Base-by-base conservation (phyloP, 768 basidiomycete species). In the Mycena crocata region DNA sequence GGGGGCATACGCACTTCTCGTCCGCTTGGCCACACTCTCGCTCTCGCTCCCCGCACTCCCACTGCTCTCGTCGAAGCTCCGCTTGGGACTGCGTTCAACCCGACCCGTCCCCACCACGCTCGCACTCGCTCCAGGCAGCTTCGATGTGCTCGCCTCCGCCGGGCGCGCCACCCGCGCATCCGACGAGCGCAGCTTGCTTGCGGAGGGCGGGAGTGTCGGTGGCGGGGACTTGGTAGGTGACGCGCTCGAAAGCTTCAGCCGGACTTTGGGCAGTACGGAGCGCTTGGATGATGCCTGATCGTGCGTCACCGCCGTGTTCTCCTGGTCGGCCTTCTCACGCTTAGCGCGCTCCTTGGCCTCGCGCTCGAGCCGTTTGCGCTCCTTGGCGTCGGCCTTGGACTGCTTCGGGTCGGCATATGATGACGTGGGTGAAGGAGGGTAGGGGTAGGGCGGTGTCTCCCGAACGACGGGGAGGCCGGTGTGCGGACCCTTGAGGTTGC, bases 401-500 rank as follows among this genome's bases (percentile, higher is more conserved):
- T 77, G 81, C 74, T 80, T 81, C 64, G 78, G 42, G 51, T 64
- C 67, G 14, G 71, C 61, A 21, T 81, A 67, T n/a, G n/a, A n/a
- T n/a, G n/a, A n/a, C 19, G 81, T 73, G 24, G 80, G 69, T 13
- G 75, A 70, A 28, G 76, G 61, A 49, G 74, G 74, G 9, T 74
- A 79, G 17, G 76, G 60, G n/a, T 74, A 73, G 12, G 77, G 70
- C 3, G 77, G 76, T 0, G 80, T 76, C 77, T 95, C 93, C 45
- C 77, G 73, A 2, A 94, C 87, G 57, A 79, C 78, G 4, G 93
- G 93, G 19, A 89, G 81, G 10, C 94, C 95, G 0, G 87, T 81
- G 75, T 95, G 94, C 0, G 95, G 95, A 2, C 95, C 95, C 19
- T 83, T 83, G 57, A 95, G 80, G 76, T 94, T 96, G 49, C 95